phyloP scores from a whole-genome alignment of 306 rosid genomes.

The Trifolium repens region DNA sequence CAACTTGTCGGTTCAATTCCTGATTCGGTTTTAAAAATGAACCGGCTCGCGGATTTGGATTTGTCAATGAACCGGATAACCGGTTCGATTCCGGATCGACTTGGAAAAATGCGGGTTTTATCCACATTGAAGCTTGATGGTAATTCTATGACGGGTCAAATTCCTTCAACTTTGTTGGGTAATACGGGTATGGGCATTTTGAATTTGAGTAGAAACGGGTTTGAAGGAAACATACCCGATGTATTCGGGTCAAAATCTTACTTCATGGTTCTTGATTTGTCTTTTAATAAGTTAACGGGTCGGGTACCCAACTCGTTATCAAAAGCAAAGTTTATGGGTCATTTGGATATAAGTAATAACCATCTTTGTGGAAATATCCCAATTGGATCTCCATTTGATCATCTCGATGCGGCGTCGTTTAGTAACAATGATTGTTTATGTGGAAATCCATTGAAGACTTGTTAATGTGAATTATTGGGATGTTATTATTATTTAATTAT shows the following conservation, averaged over 20 bases:
- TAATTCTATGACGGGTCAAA: slow-evolving; percentile 63
- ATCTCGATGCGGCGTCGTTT: slow-evolving; percentile 79
- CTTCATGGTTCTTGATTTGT: slow-evolving; percentile 81
- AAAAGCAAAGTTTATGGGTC: slow-evolving; percentile 69
- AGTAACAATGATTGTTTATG: slow-evolving; percentile 78
- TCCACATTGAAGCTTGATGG: slow-evolving; percentile 69
- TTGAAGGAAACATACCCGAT: slow-evolving; percentile 72
- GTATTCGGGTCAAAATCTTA: slow-evolving; percentile 65
- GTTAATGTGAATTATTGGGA: slow-evolving; percentile 41
- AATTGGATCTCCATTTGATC: slow-evolving; percentile 80
- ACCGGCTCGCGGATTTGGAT: slow-evolving; percentile 81
- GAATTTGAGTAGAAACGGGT: slow-evolving; percentile 77
- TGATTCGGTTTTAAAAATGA: slow-evolving; percentile 49
- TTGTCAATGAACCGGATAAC: slow-evolving; percentile 67
- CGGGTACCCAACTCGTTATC: slow-evolving; percentile 69
- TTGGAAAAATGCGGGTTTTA: slow-evolving; percentile 82
- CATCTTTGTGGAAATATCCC: slow-evolving; percentile 89
- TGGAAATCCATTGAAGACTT: slow-evolving; percentile 77
- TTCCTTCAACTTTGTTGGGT: slow-evolving; percentile 59
- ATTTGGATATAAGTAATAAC: slow-evolving; percentile 78
- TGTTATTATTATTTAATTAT: not conserved
- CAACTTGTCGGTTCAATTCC: slow-evolving; percentile 70
- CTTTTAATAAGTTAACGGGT: slow-evolving; percentile 71
- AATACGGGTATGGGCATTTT: slow-evolving; percentile 74
- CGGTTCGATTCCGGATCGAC: slow-evolving; percentile 58